Base-by-base conservation (phyloP, 176 grass and related monocot genomes). In the Themeda triandra region DNA sequence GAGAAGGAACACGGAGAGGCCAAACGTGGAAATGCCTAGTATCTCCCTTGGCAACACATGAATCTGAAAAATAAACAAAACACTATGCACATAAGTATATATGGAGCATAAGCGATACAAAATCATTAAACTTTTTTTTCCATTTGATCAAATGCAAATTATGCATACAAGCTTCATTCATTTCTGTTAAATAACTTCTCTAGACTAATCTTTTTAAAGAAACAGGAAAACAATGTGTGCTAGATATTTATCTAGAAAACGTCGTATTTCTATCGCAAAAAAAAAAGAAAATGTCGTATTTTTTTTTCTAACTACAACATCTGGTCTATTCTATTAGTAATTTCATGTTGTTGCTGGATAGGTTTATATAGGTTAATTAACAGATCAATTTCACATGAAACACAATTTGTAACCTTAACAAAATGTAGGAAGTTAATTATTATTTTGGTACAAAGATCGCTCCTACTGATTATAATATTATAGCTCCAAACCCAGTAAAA, bases 21-120 rank as follows among this genome's bases (percentile, higher is more conserved):
- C 92, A 92, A 98, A 95, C 37, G 95, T 95, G 66, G 95, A 98
- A 27, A 95, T 82, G 69, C 95, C 95, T 59, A 98, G 27, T 71
- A 95, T 95, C 73, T 92, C 92, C 63, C 95, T 86, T 4, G 95
- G 95, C 76, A 98, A 70, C 33, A 98, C 92, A 77, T 98, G 95
- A 75, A 95, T 67, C 95, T 98, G 83, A 77, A 73, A 49, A 62
- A 67, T n/a, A 23, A 8, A 63, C 51, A 8, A 64, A 75, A 15
- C 3, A 83, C 21, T 8, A 66, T 10, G 39, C 10, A 13, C 35
- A 53, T 63, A 21, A 23, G 17, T 37, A 14, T 21, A 86, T 25
- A 86, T 32, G 19, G 13, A 24, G 19, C 39, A 32, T 80, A 33
- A 0, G 54, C 5, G 32, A 17, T 74, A 45, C 10, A 29, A 33